phyloP scores from a whole-genome alignment of 2,329 filamentous ascomycete species.

The Pyricularia sp. region DNA sequence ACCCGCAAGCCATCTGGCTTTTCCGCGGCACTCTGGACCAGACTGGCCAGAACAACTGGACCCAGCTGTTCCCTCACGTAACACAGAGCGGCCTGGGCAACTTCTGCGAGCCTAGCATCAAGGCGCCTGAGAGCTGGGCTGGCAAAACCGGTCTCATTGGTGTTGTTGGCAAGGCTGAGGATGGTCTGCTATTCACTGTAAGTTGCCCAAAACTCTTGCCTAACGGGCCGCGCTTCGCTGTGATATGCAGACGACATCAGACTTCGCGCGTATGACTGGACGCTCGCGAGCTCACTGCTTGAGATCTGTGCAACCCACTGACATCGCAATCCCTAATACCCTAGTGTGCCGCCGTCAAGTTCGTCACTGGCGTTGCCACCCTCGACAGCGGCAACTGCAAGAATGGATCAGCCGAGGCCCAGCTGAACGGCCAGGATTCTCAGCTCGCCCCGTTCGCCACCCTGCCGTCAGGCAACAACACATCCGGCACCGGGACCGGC shows the following conservation, averaged over 20 bases:
- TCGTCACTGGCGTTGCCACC: slow-evolving; percentile 32
- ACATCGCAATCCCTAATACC: slow-evolving; percentile 5
- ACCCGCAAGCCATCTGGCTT: slow-evolving; percentile 45
- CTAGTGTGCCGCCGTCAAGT: slow-evolving; percentile 46
- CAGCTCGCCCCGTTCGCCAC: neutral
- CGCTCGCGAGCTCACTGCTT: neutral
- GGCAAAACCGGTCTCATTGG: slow-evolving; percentile 47
- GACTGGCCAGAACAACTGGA: slow-evolving; percentile 39
- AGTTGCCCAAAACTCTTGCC: slow-evolving; percentile 11
- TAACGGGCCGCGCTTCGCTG: neutral
- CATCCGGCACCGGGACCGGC: neutral
- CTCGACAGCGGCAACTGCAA: neutral
- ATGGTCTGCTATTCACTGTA: slow-evolving; percentile 50
- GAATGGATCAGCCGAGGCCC: neutral
- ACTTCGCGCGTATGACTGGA: neutral
- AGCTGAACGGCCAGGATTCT: neutral
- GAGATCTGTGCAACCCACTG: neutral
- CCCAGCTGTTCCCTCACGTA: slow-evolving; percentile 42
- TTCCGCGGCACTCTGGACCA: slow-evolving; percentile 47
- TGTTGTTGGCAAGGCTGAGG: slow-evolving; percentile 40
- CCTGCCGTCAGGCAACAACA: neutral
- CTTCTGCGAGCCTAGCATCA: slow-evolving; percentile 42
- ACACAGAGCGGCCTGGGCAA: slow-evolving; percentile 43
- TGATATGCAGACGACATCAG: neutral
- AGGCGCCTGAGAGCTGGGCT: slow-evolving; percentile 37